A percentile compares a stretch with the other conserved stretches of the same genome.
phyloP scores from a whole-genome alignment of 2,329 filamentous ascomycete species.

The Pyrenophora teres region DNA sequence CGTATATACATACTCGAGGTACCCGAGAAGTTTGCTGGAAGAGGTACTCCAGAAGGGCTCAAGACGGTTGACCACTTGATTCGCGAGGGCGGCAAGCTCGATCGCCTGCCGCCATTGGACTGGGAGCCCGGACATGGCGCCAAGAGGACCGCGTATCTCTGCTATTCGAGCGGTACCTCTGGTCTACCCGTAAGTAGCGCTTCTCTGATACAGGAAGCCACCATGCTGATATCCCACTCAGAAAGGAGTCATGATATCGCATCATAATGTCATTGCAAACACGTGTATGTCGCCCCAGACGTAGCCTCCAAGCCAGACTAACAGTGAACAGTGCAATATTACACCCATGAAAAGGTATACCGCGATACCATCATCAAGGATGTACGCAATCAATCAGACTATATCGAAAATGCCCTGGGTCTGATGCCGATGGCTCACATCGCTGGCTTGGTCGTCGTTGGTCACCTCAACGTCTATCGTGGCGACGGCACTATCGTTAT shows the following conservation, averaged over 20 bases:
- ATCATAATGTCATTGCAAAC: constrained; percentile 79
- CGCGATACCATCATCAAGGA: constrained; percentile 49
- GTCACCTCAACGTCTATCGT: constrained; percentile 67
- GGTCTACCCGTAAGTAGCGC: constrained; percentile 66
- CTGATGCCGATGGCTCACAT: constrained; percentile 84
- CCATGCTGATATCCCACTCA: constrained; percentile 38
- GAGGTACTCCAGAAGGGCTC: constrained; percentile 55
- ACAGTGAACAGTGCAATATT: constrained; percentile 58
- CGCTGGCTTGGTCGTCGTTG: constrained; percentile 74
- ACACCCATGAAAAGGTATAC: constrained; percentile 54
- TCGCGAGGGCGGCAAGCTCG: constrained; percentile 61
- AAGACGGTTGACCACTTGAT: constrained; percentile 71
- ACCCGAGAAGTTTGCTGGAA: constrained; percentile 59
- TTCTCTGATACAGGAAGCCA: background rate
- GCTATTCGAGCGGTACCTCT: constrained; percentile 80
- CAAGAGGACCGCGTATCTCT: constrained; percentile 73
- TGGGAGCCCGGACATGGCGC: constrained; percentile 69
- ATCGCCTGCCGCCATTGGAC: constrained; percentile 59
- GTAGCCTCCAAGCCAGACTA: constrained; percentile 6
- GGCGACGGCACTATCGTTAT: constrained; percentile 76
- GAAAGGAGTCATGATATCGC: constrained; percentile 86
- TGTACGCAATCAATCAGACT: constrained; percentile 46
- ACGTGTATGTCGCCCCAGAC: constrained; percentile 43
- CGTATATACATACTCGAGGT: constrained; percentile 72
- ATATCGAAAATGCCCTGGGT: constrained; percentile 64